Conservation (phyloP, 2,329 filamentous ascomycete genomes). For the Arachnopeziza araneosa region DNA sequence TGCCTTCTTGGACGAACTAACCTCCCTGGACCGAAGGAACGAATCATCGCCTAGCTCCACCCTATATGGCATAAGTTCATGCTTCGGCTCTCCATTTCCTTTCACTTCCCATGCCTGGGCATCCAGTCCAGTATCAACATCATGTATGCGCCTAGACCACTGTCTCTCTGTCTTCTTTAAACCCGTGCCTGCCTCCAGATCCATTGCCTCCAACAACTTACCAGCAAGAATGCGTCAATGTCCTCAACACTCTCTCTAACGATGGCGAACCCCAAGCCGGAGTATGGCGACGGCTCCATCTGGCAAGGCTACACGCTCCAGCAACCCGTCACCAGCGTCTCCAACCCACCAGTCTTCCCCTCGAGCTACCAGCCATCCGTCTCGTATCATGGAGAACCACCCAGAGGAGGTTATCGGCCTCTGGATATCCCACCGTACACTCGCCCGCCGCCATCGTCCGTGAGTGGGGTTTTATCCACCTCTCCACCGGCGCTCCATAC, state of each 20-base stretch:
- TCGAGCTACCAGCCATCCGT: conserved; percentile 20
- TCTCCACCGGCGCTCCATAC: conserved; percentile 26
- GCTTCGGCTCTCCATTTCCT: conserved; percentile 25
- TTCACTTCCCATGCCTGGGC: conserved; percentile 18
- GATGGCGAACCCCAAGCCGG: conserved; percentile 31
- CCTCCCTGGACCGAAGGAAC: conserved; percentile 19
- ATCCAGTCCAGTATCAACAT: conserved; percentile 17
- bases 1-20: conserved; percentile 23
- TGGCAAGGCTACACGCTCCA: conserved; percentile 30
- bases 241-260: conserved; percentile 29
- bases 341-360: conserved; percentile 24
- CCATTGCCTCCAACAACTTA: conserved; percentile 6
- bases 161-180: conserved; percentile 17
- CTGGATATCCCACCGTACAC: conserved; percentile 27
- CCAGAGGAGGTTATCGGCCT: conserved; percentile 27
- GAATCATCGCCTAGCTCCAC: conserved; percentile 28
- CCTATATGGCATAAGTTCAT: conserved; percentile 25
- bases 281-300: conserved; percentile 27
- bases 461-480: conserved; percentile 20
- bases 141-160: conserved; percentile 16
- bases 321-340: conserved; percentile 16
- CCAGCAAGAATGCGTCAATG: conserved; percentile 25
- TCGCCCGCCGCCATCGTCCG: conserved; percentile 16
- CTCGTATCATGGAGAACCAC: conserved; percentile 24
- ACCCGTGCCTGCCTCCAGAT: neutral